These are phyloP conservation scores for Colletotrichum sp. DNA, from an alignment of 2,329 filamentous ascomycete genomes.

Conservation along the genomic window DNA sequence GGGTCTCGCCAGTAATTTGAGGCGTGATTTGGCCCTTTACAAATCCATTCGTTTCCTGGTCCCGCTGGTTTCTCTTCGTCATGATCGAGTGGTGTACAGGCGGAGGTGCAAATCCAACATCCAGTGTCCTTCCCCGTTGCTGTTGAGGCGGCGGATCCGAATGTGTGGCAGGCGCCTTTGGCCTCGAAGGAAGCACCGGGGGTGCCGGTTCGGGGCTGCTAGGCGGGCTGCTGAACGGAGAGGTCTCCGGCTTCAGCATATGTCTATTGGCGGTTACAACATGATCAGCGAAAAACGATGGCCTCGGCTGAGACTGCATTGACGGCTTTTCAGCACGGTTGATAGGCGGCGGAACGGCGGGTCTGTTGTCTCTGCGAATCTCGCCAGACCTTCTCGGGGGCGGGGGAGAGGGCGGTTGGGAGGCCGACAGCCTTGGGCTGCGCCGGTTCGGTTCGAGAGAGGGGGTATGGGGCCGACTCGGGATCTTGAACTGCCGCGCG, in stretches of 20 bases:
- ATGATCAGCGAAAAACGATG: slow-evolving; percentile 27
- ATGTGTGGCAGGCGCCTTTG: slow-evolving; percentile 27
- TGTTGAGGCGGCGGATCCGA: slow-evolving; percentile 24
- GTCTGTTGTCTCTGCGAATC: slow-evolving; percentile 51
- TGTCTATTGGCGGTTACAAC: slow-evolving; percentile 29
- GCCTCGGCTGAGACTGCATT: slow-evolving; percentile 32
- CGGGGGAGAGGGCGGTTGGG: slow-evolving; percentile 66
- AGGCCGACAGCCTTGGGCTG: slow-evolving; percentile 52
- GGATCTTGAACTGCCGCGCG: slow-evolving; percentile 54
- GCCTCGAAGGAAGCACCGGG: slow-evolving; percentile 53
- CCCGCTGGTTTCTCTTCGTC: slow-evolving; percentile 48
- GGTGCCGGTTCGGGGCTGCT: slow-evolving; percentile 67
- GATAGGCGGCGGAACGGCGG: slow-evolving; percentile 70
- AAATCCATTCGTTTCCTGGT: slow-evolving; percentile 45
- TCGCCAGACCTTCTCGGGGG: slow-evolving; percentile 68
- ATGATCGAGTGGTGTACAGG: slow-evolving; percentile 55
- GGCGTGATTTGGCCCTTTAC: slow-evolving; percentile 40
- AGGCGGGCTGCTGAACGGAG: slow-evolving; percentile 88
- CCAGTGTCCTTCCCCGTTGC: slow-evolving; percentile 34
- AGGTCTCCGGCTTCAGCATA: slow-evolving; percentile 54
- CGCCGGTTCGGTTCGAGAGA: slow-evolving; percentile 45
- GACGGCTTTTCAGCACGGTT: slow-evolving; percentile 77
- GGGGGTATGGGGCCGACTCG: slow-evolving; percentile 62
- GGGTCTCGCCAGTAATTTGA: slow-evolving; percentile 46
- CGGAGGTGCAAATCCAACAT: slow-evolving; percentile 53